Evolutionary conservation across 1,284 basidiomycete genomes (phyloP).

Genomic region (Microbotryum lychnidis-dioicae): DNA sequence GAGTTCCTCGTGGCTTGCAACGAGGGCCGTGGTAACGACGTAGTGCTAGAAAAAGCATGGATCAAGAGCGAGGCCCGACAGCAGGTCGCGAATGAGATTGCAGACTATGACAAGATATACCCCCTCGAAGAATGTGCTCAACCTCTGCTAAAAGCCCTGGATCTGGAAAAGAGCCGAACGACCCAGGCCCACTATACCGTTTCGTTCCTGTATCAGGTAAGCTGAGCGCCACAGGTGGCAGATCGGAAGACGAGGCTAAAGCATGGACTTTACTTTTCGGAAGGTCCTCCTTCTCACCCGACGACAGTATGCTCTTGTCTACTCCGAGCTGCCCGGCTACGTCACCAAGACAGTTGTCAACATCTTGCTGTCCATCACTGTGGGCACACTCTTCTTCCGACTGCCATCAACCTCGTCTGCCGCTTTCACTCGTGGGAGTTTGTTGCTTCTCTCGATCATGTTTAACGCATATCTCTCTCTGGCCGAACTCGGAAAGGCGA

Average conservation of each 20-base stretch:
- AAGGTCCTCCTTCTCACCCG: conserved; percentile 29
- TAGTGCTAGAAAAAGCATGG: conserved; percentile 63
- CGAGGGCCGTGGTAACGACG: conserved; percentile 64
- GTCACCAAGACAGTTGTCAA: conserved; percentile 35
- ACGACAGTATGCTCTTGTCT: conserved; percentile 33
- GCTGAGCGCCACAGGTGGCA: too few relatives aligned
- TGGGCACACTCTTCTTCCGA: conserved; percentile 33
- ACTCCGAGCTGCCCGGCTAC: conserved; percentile 32
- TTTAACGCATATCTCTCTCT: conserved; percentile 36
- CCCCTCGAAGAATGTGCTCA: conserved; percentile 51
- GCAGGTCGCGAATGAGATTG: conserved; percentile 57
- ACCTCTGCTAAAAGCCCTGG: conserved; percentile 17
- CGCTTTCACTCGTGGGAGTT: conserved; percentile 33
- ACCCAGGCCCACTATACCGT: conserved; percentile 30
- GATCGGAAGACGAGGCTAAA: too few relatives aligned
- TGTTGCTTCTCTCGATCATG: conserved; percentile 33
- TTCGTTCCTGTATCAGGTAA: conserved; percentile 23
- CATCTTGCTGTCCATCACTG: conserved; percentile 31
- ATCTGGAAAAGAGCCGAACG: conserved; percentile 17
- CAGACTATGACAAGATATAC: conserved; percentile 51
- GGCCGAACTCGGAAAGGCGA: conserved; percentile 33
- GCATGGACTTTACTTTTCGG: too few relatives aligned
- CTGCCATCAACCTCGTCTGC: conserved; percentile 27
- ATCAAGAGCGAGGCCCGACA: conserved; percentile 49
- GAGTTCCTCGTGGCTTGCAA: conserved; percentile 69